A percentile compares a stretch with the other conserved stretches of the same genome.
Conservation (phyloP, 2,329 filamentous ascomycete genomes). For the Corynespora cassiicola region DNA sequence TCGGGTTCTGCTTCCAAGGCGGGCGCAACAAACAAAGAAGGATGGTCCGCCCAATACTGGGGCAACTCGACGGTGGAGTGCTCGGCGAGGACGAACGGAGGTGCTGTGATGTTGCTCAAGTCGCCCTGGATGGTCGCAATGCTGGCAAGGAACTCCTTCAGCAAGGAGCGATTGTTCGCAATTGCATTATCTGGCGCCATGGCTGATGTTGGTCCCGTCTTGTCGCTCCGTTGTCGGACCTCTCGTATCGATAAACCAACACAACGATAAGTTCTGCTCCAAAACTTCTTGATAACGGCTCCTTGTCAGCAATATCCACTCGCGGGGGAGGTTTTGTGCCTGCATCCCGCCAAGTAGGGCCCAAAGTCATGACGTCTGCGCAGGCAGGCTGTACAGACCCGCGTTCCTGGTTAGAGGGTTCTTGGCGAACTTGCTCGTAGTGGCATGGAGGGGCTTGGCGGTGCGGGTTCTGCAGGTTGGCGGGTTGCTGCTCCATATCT, state of each 20-base stretch:
- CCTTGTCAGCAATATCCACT: no score
- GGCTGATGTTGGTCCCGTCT: no score
- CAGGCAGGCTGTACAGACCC: neutral
- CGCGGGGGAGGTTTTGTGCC: no score
- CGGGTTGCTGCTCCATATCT: no score
- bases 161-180: slow-evolving; percentile 32
- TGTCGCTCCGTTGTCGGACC: no score
- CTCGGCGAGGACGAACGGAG: slow-evolving; percentile 53
- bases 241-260: no score
- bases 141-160: slow-evolving; percentile 43
- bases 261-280: no score
- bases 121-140: slow-evolving; percentile 55
- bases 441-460: slow-evolving; percentile 18
- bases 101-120: slow-evolving; percentile 54
- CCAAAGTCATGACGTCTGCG: slow-evolving; percentile 12
- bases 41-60: slow-evolving; percentile 55
- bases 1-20: slow-evolving; percentile 49
- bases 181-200: no score
- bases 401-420: slow-evolving; percentile 1
- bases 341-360: slow-evolving; percentile 2
- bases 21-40: slow-evolving; percentile 54
- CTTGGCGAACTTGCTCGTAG: slow-evolving; percentile 5
- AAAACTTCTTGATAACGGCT: no score
- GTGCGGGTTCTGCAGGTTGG: neutral
- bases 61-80: slow-evolving; percentile 55